Percentiles rank a stretch among this genome's conserved stretches.
phyloP scores from a whole-genome alignment of 495 filamentous ascomycete species.

The Penicillium argentinense region DNA sequence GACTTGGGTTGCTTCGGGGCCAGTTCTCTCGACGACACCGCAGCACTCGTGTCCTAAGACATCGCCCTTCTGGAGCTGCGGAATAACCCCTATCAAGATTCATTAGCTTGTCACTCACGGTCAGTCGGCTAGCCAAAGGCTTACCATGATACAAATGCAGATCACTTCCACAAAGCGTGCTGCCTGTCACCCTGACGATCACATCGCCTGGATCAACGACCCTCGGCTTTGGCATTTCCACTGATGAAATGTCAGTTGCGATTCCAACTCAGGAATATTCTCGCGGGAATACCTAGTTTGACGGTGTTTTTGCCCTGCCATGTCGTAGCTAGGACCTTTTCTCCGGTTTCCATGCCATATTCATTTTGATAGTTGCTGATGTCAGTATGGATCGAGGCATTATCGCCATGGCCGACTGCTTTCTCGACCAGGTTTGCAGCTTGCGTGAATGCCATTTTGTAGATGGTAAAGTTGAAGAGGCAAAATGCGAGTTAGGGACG shows the following conservation, averaged over 20 bases:
- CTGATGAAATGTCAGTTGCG: conserved; percentile 20
- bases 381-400: conserved; percentile 28
- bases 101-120: too few species aligned
- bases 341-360: conserved; percentile 21
- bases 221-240: conserved; percentile 65
- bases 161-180: conserved; percentile 85
- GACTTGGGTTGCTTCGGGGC: conserved; percentile 56
- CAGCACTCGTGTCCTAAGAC: conserved; percentile 91
- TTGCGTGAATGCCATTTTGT: conserved; percentile 60
- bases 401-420: conserved; percentile 59
- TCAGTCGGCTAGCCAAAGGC: too few species aligned
- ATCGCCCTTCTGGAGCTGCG: conserved; percentile 78
- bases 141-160: conserved; percentile 75
- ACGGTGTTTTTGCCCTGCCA: conserved; percentile 44
- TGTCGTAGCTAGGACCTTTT: conserved; percentile 17
- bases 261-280: background rate
- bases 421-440: conserved; percentile 65
- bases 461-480: too few species aligned
- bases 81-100: conserved; percentile 56
- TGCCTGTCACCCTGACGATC: conserved; percentile 81
- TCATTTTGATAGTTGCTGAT: conserved; percentile 31
- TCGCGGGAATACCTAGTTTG: conserved; percentile 35
- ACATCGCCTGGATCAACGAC: conserved; percentile 75
- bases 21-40: conserved; percentile 73
- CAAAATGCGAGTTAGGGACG: too few species aligned